These are phyloP conservation scores for Vigna reflexopilosa DNA, from an alignment of 306 rosid species.

Conservation along the genomic window DNA sequence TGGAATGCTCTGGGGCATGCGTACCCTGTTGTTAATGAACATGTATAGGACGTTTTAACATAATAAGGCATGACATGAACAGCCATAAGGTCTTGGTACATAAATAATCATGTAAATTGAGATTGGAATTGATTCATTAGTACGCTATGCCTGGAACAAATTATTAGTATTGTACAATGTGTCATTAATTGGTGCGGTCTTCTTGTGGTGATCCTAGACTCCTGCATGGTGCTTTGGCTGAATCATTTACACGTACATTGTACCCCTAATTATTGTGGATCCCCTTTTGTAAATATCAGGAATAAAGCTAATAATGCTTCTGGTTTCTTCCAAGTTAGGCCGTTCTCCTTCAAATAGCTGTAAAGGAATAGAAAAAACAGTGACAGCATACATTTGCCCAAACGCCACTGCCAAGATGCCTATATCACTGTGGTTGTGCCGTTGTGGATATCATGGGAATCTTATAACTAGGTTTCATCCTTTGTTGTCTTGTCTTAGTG, in stretches of 20 bases:
- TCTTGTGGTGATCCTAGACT: constrained; percentile 28
- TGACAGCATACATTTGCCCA: not conserved
- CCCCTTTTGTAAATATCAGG: constrained; percentile 19
- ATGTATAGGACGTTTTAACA: constrained; percentile 29
- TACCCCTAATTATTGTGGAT: constrained; percentile 14
- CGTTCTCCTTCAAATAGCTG: constrained; percentile 25
- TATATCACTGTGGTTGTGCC: not conserved
- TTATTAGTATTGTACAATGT: not conserved
- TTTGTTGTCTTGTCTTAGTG: constrained; percentile 25
- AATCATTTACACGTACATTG: constrained; percentile 25
- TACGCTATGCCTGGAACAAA: constrained; percentile 2
- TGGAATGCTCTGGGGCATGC: constrained; percentile 26
- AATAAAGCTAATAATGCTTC: constrained; percentile 33
- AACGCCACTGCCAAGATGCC: constrained; percentile 2
- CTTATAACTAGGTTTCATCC: not conserved
- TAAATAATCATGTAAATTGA: constrained; percentile 43
- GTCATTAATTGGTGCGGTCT: constrained; percentile 21
- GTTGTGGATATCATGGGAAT: constrained; percentile 20
- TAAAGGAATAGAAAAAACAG: constrained; percentile 1
- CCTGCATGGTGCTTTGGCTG: constrained; percentile 10
- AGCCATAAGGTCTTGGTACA: constrained; percentile 42
- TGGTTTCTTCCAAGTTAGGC: constrained; percentile 17
- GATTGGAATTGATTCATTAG: constrained; percentile 23
- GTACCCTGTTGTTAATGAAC: constrained; percentile 20
- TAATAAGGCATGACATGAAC: constrained; percentile 31